phyloP scores from a whole-genome alignment of 2,329 filamentous ascomycete genomes.

The Ophiocordyceps camponoti-saundersi region DNA sequence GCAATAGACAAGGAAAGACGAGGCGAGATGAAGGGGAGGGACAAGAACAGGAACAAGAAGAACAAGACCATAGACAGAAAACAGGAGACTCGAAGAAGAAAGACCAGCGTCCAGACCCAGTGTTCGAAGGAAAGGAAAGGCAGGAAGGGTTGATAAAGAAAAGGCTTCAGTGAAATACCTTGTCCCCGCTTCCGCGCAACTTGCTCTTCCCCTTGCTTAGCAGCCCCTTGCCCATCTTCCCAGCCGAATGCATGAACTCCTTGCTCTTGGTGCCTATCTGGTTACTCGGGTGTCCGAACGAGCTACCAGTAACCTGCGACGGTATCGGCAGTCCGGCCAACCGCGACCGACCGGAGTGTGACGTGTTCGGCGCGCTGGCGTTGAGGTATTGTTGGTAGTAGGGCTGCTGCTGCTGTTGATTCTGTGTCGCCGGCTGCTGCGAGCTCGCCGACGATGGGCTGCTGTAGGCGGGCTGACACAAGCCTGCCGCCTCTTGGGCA shows the following conservation, averaged over 20 bases:
- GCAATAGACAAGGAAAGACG: constrained; percentile 1
- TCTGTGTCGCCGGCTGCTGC: constrained; percentile 8
- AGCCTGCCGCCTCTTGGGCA: constrained; percentile 13
- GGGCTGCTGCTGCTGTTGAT: constrained; percentile 19
- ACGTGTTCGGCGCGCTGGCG: constrained; percentile 16
- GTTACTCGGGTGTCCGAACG: constrained; percentile 36
- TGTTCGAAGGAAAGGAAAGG: constrained; percentile 3
- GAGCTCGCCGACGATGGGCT: constrained; percentile 9
- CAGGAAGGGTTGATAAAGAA: constrained; percentile 12
- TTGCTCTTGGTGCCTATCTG: constrained; percentile 73
- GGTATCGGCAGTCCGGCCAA: constrained; percentile 17
- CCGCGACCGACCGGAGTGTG: constrained; percentile 18
- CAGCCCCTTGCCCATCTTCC: constrained; percentile 77
- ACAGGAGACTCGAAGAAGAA: no score
- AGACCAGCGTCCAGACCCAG: no score
- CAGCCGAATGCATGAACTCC: constrained; percentile 72
- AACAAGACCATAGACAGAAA: no score
- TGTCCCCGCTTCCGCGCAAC: constrained; percentile 57
- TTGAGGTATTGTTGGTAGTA: constrained; percentile 41
- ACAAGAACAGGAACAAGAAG: not conserved
- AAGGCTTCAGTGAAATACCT: constrained; percentile 62
- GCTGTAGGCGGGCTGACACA: constrained; percentile 4
- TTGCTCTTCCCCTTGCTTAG: constrained; percentile 84
- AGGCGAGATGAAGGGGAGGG: not conserved
- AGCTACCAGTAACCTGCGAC: constrained; percentile 22